Evolutionary conservation across 225 moss, liverwort and hornwort species (phyloP).

Genomic region (Thuidium tamariscinum): DNA sequence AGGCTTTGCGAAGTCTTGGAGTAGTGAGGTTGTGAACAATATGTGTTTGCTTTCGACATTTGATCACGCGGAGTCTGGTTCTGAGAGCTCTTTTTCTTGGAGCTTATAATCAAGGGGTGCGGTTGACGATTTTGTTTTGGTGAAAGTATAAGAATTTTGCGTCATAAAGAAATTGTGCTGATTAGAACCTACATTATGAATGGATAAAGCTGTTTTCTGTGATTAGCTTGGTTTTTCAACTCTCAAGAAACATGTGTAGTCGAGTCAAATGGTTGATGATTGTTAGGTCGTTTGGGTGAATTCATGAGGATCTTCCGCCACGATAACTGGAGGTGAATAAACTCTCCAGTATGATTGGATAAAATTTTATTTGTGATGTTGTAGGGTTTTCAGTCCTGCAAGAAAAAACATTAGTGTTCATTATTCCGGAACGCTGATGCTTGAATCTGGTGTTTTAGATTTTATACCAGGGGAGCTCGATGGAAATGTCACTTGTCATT

Average conservation of each 20-base stretch:
- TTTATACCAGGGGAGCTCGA: not conserved
- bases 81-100: not conserved
- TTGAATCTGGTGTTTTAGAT: not conserved
- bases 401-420: not conserved
- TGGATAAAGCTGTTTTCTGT: not conserved
- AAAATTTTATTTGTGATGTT: not conserved
- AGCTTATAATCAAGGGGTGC: not conserved
- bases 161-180: not conserved
- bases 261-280: not conserved
- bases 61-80: not conserved
- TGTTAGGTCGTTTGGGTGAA: not conserved
- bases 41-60: not conserved
- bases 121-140: not conserved
- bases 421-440: not conserved
- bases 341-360: not conserved
- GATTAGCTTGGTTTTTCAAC: not conserved
- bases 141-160: not conserved
- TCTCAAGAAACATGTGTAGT: not conserved
- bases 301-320: not conserved
- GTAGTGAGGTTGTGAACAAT: not conserved
- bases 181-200: not conserved
- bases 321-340: not conserved
- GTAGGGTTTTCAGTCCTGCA: not conserved
- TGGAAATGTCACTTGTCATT: not conserved
- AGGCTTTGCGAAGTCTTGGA: not conserved